Conservation (phyloP, 2,329 filamentous ascomycete genomes). For the Pseudogymnoascus sp. region DNA sequence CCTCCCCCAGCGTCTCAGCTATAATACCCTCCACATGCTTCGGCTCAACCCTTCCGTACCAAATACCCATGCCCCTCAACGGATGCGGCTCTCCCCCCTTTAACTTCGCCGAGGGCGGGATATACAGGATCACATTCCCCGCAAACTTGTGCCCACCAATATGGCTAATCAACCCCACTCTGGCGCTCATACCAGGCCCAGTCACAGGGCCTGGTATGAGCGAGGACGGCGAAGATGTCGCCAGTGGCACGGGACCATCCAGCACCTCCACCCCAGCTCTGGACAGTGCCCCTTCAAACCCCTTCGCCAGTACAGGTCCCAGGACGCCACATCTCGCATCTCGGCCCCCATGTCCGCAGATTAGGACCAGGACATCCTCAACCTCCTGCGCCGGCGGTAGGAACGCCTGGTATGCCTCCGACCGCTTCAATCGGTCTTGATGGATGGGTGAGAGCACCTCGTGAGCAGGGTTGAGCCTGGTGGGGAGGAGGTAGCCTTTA, state of each 20-base stretch:
- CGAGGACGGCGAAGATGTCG: background rate
- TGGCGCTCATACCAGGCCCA: slow-evolving; percentile 36
- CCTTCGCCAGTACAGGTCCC: slow-evolving; percentile 62
- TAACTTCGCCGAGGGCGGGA: slow-evolving; percentile 50
- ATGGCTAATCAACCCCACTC: slow-evolving; percentile 67
- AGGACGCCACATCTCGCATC: slow-evolving; percentile 77
- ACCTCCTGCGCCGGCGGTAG: slow-evolving; percentile 55
- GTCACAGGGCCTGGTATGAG: background rate
- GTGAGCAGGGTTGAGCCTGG: slow-evolving; percentile 54
- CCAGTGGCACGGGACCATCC: slow-evolving; percentile 33
- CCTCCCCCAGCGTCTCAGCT: slow-evolving; percentile 59
- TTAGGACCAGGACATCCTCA: slow-evolving; percentile 65
- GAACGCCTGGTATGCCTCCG: slow-evolving; percentile 43
- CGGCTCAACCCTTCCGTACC: slow-evolving; percentile 75
- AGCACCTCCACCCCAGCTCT: slow-evolving; percentile 43
- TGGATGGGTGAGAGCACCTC: slow-evolving; percentile 50
- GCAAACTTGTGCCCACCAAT: slow-evolving; percentile 82
- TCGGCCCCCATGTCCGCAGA: slow-evolving; percentile 80
- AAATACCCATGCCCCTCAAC: slow-evolving; percentile 65
- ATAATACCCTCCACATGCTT: slow-evolving; percentile 71
- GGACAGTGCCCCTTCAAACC: slow-evolving; percentile 59
- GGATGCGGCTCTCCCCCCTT: slow-evolving; percentile 42
- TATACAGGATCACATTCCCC: slow-evolving; percentile 75
- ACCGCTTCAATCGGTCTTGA: slow-evolving; percentile 44
- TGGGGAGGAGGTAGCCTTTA: slow-evolving; percentile 58